Evolutionary conservation across 2,329 filamentous ascomycete species (phyloP).

Genomic region (Cryphonectria japonica): DNA sequence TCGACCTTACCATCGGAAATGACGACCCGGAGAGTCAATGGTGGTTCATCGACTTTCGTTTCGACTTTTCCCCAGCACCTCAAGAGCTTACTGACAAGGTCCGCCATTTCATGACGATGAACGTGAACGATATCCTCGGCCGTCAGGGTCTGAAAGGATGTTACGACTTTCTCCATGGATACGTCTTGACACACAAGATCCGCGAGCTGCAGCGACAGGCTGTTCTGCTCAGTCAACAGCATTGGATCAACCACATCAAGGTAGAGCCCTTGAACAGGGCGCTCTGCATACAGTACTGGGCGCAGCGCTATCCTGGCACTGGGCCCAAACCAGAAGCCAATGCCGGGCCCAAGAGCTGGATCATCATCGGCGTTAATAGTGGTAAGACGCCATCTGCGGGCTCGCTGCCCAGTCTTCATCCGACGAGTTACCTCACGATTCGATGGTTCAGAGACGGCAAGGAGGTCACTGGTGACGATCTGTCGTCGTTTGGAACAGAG

Average conservation of each 20-base stretch:
- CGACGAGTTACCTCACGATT: slow-evolving; percentile 60
- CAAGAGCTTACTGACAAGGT: slow-evolving; percentile 64
- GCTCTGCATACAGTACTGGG: slow-evolving; percentile 91
- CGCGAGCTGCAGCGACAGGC: slow-evolving; percentile 81
- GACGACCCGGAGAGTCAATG: slow-evolving; percentile 84
- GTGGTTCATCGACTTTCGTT: slow-evolving; percentile 91
- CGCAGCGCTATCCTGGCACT: slow-evolving; percentile 56
- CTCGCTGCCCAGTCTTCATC: slow-evolving; percentile 44
- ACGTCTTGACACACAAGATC: slow-evolving; percentile 89
- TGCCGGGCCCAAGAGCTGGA: slow-evolving; percentile 75
- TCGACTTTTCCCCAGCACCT: slow-evolving; percentile 75
- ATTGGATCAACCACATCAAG: slow-evolving; percentile 78
- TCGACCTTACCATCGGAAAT: slow-evolving; percentile 88
- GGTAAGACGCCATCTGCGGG: slow-evolving; percentile 51
- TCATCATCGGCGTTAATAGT: slow-evolving; percentile 81
- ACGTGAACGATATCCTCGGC: slow-evolving; percentile 72
- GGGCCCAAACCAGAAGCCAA: slow-evolving; percentile 44
- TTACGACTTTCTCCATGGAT: slow-evolving; percentile 85
- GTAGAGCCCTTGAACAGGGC: slow-evolving; percentile 81
- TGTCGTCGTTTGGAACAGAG: slow-evolving; percentile 66
- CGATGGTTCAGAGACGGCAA: slow-evolving; percentile 87
- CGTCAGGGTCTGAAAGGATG: slow-evolving; percentile 76
- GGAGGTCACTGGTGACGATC: slow-evolving; percentile 69
- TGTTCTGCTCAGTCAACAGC: slow-evolving; percentile 65
- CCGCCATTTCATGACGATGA: slow-evolving; percentile 68